These are phyloP conservation scores for Excoecaria cochinchinensis DNA, from an alignment of 345 rosid genomes.

Conservation along the genomic window DNA sequence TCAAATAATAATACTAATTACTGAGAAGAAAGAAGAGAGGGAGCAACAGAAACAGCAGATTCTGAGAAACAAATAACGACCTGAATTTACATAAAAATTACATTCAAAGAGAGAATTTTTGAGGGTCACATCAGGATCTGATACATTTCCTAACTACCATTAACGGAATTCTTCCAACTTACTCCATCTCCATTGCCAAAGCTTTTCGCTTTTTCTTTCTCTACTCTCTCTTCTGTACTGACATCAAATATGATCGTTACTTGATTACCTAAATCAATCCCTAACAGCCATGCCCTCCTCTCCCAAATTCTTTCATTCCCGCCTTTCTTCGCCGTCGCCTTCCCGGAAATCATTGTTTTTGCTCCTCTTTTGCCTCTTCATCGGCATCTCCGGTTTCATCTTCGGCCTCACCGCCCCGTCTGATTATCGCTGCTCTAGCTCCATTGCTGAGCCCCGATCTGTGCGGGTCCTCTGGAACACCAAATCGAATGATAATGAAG, in stretches of 20 bases:
- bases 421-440: slow-evolving; percentile 14
- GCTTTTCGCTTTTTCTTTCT: neutral
- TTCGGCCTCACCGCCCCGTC: slow-evolving; percentile 52
- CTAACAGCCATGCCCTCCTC: slow-evolving; percentile 60
- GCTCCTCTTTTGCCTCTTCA: slow-evolving; percentile 45
- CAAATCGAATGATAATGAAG: slow-evolving; percentile 6
- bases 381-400: slow-evolving; percentile 64
- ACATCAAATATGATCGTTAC: neutral
- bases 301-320: slow-evolving; percentile 60
- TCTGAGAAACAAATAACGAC: too few relatives aligned
- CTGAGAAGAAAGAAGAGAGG: too few relatives aligned
- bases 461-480: slow-evolving; percentile 61
- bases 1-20: too few relatives aligned
- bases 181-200: neutral
- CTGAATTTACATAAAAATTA: neutral
- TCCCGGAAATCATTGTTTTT: slow-evolving; percentile 52
- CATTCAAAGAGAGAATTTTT: neutral
- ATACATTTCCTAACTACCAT: neutral
- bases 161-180: neutral
- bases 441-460: slow-evolving; percentile 41
- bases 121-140: slow-evolving; percentile 3
- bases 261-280: neutral
- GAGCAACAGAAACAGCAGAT: too few relatives aligned
- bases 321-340: slow-evolving; percentile 27
- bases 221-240: too few relatives aligned